Evolutionary conservation across 306 rosid species (phyloP).

Genomic region (Crotalaria pallida): DNA sequence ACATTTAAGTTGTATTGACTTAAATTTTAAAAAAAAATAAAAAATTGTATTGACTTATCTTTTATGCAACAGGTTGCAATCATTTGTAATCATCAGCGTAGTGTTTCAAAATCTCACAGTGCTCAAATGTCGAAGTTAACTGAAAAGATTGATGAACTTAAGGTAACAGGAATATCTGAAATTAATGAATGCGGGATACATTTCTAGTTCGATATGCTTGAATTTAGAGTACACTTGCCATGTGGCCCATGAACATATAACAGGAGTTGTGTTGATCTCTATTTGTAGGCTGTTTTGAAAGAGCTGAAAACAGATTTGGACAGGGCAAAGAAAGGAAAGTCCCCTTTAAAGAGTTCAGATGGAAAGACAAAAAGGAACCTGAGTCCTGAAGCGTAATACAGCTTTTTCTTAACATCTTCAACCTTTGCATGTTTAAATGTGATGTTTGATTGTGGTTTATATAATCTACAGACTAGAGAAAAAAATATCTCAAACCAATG

Average conservation of each 20-base stretch:
- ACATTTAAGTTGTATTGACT: slow-evolving; percentile 16
- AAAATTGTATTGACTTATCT: slow-evolving; percentile 1
- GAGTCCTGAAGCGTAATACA: slow-evolving; percentile 70
- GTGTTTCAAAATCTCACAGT: slow-evolving; percentile 79
- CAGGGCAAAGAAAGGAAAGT: no score
- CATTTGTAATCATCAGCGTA: slow-evolving; percentile 96
- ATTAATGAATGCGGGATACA: neutral
- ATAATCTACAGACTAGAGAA: slow-evolving; percentile 58
- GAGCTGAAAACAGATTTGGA: no score
- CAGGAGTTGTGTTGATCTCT: slow-evolving; percentile 10
- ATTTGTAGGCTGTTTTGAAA: slow-evolving; percentile 58
- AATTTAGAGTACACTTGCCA: neutral
- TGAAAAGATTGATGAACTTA: slow-evolving; percentile 78
- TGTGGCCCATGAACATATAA: slow-evolving; percentile 10
- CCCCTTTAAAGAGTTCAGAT: no score
- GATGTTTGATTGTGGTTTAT: slow-evolving; percentile 14
- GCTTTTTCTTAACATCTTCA: slow-evolving; percentile 6
- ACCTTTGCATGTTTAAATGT: slow-evolving; percentile 12
- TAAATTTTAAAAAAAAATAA: no score
- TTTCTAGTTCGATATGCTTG: slow-evolving; percentile 13
- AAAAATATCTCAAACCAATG: slow-evolving; percentile 71
- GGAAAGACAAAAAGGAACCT: slow-evolving; percentile 65
- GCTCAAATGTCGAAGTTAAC: slow-evolving; percentile 71
- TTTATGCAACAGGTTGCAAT: slow-evolving; percentile 80
- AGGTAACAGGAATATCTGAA: slow-evolving; percentile 43